Base-by-base conservation (phyloP, 2,329 filamentous ascomycete genomes). In the Fusarium abutilonis region DNA sequence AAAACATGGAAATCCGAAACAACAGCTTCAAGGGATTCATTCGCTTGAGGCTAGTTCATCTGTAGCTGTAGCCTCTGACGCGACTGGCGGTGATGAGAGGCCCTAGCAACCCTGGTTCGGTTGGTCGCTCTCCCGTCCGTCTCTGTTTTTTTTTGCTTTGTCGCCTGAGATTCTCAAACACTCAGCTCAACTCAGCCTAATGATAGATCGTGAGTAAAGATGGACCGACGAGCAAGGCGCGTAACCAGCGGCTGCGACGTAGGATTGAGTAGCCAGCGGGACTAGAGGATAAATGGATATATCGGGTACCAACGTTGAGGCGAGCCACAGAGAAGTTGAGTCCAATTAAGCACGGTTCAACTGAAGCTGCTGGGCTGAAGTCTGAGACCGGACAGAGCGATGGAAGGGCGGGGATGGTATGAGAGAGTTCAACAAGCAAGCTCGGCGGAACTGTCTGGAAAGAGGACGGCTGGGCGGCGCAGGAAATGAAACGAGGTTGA, bases 301-400 rank as follows among this genome's bases (percentile, higher is more conserved):
- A 29, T 58, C 38, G 45, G 52, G 49, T 28, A 17, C 26, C 45
- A 44, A 59, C 29, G 23, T 26, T 26, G 23, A 45, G 45, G 36
- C 39, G 36, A 56, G 36, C 40, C 17, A 53, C 14, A 35, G 9
- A 6, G 10, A 38, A 17, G 35, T 38, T 9, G 23, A 21, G 41
- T 51, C 60, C 60, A 63, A 63, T 55, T 51, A 42, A 65, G 62
- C 62, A 65, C 62, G 62, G 62, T 51, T 68, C 53, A 50, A 29
- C 47, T 60, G 15, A 48, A 38, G 51, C 48, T 52, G 51, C 47
- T 68, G 60, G 66, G 66, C 66, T 69, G 59, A 69, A 63, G 66
- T 68, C 55, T 69, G 67, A 69, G 67, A 69, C 64, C 67, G 67
- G 67, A 48, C 53, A 69, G 35, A 52, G 55, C 54, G 63, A 56